Evolutionary conservation across 2,329 filamentous ascomycete species (phyloP), one percentile per base, ranked within the genome.

Genomic region (Fusarium sp.): DNA sequence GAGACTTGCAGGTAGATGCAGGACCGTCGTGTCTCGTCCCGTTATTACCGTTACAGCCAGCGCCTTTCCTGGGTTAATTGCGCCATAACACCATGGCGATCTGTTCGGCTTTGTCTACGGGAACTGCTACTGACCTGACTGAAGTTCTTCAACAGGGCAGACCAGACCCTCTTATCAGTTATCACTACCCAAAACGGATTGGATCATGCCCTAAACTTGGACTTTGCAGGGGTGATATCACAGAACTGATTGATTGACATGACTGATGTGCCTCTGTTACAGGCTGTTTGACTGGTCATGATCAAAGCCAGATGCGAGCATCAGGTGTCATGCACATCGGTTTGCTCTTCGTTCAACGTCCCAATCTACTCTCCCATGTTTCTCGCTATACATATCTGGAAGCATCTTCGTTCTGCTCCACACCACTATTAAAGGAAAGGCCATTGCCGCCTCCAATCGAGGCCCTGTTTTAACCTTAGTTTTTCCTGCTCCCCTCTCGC

Each of bases 271-370:
- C 30, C 34, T 55, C 42, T 62, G 30, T 18, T 21, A 41, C 12
- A 61, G 55, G 44, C 23, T 34, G 26, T 41, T 50, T 43, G 51
- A 37, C 34, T 42, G 49, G 44, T 49, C 51, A 56, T 70, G 67
- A 70, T 67, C 63, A 59, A 57, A 65, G 50, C 19, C 67, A 71
- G 54, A 69, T 71, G 67, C 67, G 55, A 55, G 60, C 64, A 71
- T 70, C 67, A 55, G 65, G 70, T 70, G 67, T 70, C 67, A 57
- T 62, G 58, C 19, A 49, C 60, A 60, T 70, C 58, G 44, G 26
- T 56, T 52, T 57, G 37, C 49, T 60, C 64, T 48, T 56, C 41
- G 62, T 50, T 50, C 18, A n/a, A 56, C 13, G 13, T 34, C 26
- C 44, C 34, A 21, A 45, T 43, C 23, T 43, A 21, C 43, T 57